Percentiles rank a stretch among this genome's conserved stretches.
These are phyloP conservation scores for Boletus semigastroideus DNA, from an alignment of 1,284 basidiomycete species.

Conservation along the genomic window DNA sequence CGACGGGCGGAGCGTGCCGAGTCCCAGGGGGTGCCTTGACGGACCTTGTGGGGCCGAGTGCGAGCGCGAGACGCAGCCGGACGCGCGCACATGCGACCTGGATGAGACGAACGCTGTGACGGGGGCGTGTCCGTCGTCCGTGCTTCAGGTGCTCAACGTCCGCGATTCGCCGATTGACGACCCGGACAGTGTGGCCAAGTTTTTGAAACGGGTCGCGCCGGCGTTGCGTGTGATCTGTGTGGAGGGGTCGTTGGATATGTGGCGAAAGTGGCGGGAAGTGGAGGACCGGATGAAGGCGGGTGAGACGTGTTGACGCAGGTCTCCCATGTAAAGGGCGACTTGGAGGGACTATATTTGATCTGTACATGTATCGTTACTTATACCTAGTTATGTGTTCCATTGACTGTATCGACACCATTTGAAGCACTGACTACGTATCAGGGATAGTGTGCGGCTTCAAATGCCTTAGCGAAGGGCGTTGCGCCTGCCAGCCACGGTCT, in stretches of 20 bases:
- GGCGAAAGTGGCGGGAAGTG: conserved; percentile 31
- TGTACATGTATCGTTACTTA: background rate
- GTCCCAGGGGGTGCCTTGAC: background rate
- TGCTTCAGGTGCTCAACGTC: conserved; percentile 27
- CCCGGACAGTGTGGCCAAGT: conserved; percentile 27
- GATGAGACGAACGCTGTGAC: background rate
- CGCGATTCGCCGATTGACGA: conserved; percentile 30
- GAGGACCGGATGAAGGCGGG: conserved; percentile 26
- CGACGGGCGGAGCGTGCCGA: conserved; percentile 18
- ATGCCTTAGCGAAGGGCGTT: too few species aligned
- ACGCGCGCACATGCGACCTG: background rate
- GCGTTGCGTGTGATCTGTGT: conserved; percentile 27
- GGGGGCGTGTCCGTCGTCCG: conserved; percentile 3
- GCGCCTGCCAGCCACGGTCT: too few species aligned
- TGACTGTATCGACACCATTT: too few species aligned
- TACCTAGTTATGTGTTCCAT: too few species aligned
- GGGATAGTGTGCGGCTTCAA: too few species aligned
- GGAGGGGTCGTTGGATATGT: conserved; percentile 29
- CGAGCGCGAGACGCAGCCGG: background rate
- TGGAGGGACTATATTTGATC: background rate
- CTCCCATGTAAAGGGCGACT: background rate
- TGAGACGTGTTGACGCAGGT: conserved; percentile 1
- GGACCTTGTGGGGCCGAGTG: background rate
- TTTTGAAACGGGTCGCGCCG: conserved; percentile 26
- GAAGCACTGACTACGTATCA: too few species aligned